Evolutionary conservation across 257 asterid species (phyloP).

Genomic region (Solanum megistacrolobum): DNA sequence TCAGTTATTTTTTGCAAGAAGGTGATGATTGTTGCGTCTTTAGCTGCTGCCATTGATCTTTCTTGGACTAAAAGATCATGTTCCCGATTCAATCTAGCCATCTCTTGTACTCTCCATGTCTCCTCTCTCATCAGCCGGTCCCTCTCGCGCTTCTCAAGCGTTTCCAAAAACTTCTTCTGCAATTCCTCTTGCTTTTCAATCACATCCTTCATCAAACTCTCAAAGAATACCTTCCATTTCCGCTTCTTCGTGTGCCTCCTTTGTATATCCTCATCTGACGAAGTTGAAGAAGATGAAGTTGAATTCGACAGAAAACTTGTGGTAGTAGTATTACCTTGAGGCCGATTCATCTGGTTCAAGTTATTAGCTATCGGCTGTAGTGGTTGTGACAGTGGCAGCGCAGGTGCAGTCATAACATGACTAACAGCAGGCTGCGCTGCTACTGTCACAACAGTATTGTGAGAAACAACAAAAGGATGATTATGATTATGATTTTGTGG

Average conservation of each 20-base stretch:
- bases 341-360: conserved; percentile 3
- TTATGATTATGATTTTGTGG: neutral
- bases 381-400: neutral
- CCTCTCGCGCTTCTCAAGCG: conserved; percentile 42
- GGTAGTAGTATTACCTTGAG: conserved; percentile 14
- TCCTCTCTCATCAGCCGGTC: conserved; percentile 47
- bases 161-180: conserved; percentile 43
- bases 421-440: neutral
- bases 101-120: conserved; percentile 69
- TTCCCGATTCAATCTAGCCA: conserved; percentile 54
- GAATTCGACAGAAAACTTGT: neutral
- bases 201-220: conserved; percentile 38
- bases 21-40: conserved; percentile 62
- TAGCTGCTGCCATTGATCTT: conserved; percentile 66
- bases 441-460: neutral
- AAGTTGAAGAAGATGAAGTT: neutral
- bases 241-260: conserved; percentile 22
- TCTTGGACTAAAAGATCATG: conserved; percentile 72
- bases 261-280: conserved; percentile 1
- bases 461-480: neutral
- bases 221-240: conserved; percentile 39
- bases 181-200: conserved; percentile 58
- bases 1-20: conserved; percentile 55
- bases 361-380: neutral
- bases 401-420: neutral